These are phyloP conservation scores for Coniferiporia weirii DNA, from an alignment of 1,284 basidiomycete species.

Conservation along the genomic window DNA sequence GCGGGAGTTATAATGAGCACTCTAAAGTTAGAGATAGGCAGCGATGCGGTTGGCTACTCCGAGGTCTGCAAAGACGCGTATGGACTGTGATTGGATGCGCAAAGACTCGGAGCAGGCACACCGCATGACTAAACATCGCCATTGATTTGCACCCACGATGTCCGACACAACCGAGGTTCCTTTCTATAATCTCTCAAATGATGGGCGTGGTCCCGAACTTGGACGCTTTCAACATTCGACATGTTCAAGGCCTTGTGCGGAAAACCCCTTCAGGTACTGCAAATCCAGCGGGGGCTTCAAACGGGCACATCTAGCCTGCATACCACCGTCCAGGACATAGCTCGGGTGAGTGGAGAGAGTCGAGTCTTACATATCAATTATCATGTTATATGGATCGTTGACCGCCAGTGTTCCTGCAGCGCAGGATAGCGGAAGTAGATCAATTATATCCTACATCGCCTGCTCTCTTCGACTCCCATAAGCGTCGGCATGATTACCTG, in stretches of 20 bases:
- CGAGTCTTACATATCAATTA: too few relatives aligned
- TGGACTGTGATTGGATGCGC: too few relatives aligned
- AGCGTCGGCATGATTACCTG: conserved; percentile 74
- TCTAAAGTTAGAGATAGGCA: neutral
- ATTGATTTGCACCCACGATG: too few relatives aligned
- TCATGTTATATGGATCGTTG: neutral
- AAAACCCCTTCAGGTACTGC: neutral
- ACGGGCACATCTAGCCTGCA: neutral
- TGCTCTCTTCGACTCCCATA: conserved; percentile 61
- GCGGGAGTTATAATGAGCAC: neutral
- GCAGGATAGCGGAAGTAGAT: conserved; percentile 7
- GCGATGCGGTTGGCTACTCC: neutral
- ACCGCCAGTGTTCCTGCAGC: neutral
- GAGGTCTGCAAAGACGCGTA: neutral
- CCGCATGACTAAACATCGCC: too few relatives aligned
- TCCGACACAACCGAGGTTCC: too few relatives aligned
- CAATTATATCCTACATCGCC: conserved; percentile 26
- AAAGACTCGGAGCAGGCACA: too few relatives aligned
- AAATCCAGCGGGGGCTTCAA: neutral
- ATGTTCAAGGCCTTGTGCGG: neutral
- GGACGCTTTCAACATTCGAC: neutral
- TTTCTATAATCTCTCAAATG: too few relatives aligned
- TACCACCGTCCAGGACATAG: conserved; percentile 1
- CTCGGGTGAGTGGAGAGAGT: neutral
- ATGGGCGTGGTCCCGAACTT: too few relatives aligned